Conservation (phyloP, 768 basidiomycete species). For the Suillus subalutaceus region DNA sequence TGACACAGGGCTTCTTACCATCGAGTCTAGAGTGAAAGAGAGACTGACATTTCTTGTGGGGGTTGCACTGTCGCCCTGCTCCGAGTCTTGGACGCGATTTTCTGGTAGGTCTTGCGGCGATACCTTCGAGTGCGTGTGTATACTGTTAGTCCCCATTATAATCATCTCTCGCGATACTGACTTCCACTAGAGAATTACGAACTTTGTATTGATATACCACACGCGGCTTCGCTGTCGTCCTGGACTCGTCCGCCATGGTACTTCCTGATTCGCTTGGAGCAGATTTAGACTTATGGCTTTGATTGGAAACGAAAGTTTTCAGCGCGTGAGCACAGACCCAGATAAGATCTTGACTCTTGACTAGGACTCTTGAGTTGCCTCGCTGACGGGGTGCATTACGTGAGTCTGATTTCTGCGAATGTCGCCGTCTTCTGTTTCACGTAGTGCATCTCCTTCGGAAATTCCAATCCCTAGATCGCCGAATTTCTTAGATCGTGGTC, state of each 20-base stretch:
- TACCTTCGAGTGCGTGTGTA: background rate
- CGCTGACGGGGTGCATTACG: too few relatives aligned
- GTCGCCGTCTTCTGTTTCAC: background rate
- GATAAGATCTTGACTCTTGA: background rate
- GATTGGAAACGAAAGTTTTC: background rate
- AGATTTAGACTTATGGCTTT: background rate
- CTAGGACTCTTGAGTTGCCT: background rate
- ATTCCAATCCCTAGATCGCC: background rate
- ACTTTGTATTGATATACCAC: background rate
- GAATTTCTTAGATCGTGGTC: background rate
- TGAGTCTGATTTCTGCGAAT: too few relatives aligned
- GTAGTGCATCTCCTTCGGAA: background rate
- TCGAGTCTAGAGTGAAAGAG: background rate
- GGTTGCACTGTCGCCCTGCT: background rate
- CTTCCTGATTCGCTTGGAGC: background rate
- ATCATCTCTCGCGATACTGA: background rate
- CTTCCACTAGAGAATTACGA: background rate
- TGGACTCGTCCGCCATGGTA: background rate
- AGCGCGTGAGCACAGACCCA: background rate
- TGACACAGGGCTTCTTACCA: background rate
- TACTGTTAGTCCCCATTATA: background rate
- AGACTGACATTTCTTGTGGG: background rate
- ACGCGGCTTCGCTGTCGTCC: background rate
- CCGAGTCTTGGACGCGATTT: background rate
- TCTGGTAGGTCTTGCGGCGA: background rate